These are phyloP conservation scores for Botrytis tulipae DNA, from an alignment of 2,329 filamentous ascomycete species.

Conservation along the genomic window DNA sequence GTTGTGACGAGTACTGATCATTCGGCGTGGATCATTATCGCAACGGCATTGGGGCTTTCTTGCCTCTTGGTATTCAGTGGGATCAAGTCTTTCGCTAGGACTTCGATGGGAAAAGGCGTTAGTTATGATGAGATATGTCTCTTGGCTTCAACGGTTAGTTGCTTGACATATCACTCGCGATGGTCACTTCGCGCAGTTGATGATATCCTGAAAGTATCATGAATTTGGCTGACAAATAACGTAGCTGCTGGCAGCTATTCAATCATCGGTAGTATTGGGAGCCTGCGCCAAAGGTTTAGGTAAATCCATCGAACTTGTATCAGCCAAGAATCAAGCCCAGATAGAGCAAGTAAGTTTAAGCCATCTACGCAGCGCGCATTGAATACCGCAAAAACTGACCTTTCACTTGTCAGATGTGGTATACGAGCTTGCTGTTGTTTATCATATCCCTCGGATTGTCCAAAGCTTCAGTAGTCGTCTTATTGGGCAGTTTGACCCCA, in stretches of 20 bases:
- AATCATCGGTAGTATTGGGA: constrained; percentile 21
- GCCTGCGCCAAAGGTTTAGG: constrained; percentile 23
- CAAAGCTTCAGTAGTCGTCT: constrained; percentile 44
- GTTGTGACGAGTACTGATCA: constrained; percentile 25
- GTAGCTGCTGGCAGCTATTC: constrained; percentile 21
- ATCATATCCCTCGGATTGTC: constrained; percentile 44
- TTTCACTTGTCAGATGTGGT: constrained; percentile 37
- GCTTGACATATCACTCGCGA: background rate
- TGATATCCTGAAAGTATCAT: background rate
- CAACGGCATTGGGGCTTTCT: constrained; percentile 22
- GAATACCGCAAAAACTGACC: background rate
- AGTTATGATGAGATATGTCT: constrained; percentile 22
- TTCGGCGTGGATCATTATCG: constrained; percentile 25
- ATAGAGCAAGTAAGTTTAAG: constrained; percentile 23
- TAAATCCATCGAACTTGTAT: constrained; percentile 26
- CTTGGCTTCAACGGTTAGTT: constrained; percentile 16
- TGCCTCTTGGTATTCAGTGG: constrained; percentile 21
- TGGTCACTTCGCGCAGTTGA: too few species aligned
- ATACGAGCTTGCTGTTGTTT: constrained; percentile 44
- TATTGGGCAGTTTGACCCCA: constrained; percentile 48
- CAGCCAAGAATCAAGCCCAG: constrained; percentile 12
- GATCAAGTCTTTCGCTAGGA: constrained; percentile 20
- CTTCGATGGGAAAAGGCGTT: background rate
- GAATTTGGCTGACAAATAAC: background rate
- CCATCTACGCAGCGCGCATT: background rate